These are phyloP conservation scores for Populus pruinosa DNA, from an alignment of 345 rosid species.

Conservation along the genomic window DNA sequence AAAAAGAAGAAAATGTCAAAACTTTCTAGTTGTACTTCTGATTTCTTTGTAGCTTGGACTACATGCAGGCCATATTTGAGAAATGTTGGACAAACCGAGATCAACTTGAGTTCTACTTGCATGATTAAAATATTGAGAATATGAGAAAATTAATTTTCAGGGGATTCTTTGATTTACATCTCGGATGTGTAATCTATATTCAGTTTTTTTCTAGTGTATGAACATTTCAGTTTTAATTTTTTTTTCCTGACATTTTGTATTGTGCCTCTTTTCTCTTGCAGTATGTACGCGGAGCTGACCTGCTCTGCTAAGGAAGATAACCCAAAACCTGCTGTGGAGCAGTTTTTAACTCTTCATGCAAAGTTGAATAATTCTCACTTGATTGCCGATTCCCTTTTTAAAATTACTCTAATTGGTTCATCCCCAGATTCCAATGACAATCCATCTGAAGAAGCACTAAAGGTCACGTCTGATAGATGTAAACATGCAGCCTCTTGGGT, in stretches of 20 bases:
- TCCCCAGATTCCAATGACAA: constrained; percentile 53
- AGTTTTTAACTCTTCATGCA: constrained; percentile 71
- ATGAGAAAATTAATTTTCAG: not conserved
- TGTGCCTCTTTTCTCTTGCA: constrained; percentile 30
- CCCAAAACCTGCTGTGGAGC: constrained; percentile 85
- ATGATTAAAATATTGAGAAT: not conserved
- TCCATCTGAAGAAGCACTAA: constrained; percentile 65
- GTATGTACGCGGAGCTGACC: constrained; percentile 66
- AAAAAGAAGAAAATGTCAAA: not conserved
- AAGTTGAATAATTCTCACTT: constrained; percentile 49
- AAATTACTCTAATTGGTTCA: constrained; percentile 35
- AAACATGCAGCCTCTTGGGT: constrained; percentile 80
- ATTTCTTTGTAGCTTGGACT: not conserved
- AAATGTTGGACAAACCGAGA: not conserved
- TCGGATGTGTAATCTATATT: not conserved
- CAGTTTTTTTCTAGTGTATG: not conserved
- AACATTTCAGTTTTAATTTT: not conserved
- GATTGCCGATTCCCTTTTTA: constrained; percentile 61
- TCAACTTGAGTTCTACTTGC: not conserved
- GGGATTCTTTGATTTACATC: not conserved
- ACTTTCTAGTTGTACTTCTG: not conserved
- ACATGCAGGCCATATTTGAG: not conserved
- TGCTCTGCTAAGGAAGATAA: constrained; percentile 78
- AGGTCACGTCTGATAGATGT: constrained; percentile 52
- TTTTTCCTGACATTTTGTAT: not conserved